Percentiles rank a stretch among this genome's conserved stretches.
phyloP scores from a whole-genome alignment of 257 asterid species.

The Knoxia roxburghii region DNA sequence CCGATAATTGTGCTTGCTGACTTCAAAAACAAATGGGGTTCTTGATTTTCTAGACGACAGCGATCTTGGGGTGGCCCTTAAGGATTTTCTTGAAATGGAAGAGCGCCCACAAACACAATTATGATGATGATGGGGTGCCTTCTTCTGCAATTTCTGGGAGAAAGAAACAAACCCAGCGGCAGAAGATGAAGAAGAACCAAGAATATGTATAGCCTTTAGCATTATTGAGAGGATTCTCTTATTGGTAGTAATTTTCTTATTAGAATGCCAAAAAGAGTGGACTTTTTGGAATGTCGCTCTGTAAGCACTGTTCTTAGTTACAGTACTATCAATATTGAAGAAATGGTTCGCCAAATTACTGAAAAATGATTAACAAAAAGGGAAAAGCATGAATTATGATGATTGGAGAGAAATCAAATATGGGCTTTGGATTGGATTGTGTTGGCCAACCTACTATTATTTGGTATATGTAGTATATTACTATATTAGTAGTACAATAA shows the following conservation, averaged over 20 bases:
- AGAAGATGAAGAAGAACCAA: constrained; percentile 63
- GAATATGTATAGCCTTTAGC: constrained; percentile 76
- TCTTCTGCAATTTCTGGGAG: constrained; percentile 46
- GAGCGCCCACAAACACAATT: constrained; percentile 26
- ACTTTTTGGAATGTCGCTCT: not conserved
- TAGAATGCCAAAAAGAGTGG: not conserved
- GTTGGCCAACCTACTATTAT: no score
- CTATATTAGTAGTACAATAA: no score
- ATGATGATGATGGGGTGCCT: constrained; percentile 31
- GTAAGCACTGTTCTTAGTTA: no score
- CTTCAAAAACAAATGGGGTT: constrained; percentile 9
- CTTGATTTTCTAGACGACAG: constrained; percentile 11
- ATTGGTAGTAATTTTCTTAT: no score
- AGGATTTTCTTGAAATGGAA: constrained; percentile 50
- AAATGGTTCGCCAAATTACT: no score
- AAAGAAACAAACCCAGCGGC: constrained; percentile 45
- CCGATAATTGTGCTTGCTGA: constrained; percentile 24
- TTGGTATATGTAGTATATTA: no score
- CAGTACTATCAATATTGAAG: no score
- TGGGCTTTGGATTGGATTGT: no score
- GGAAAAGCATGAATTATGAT: no score
- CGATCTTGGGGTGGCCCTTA: constrained; percentile 9
- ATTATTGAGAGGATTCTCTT: constrained; percentile 26
- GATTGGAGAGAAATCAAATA: no score
- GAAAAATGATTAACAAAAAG: no score